A percentile compares a stretch with the other conserved stretches of the same genome.
Evolutionary conservation across 495 filamentous ascomycete genomes (phyloP).

Genomic region (Talaromyces borbonicus): DNA sequence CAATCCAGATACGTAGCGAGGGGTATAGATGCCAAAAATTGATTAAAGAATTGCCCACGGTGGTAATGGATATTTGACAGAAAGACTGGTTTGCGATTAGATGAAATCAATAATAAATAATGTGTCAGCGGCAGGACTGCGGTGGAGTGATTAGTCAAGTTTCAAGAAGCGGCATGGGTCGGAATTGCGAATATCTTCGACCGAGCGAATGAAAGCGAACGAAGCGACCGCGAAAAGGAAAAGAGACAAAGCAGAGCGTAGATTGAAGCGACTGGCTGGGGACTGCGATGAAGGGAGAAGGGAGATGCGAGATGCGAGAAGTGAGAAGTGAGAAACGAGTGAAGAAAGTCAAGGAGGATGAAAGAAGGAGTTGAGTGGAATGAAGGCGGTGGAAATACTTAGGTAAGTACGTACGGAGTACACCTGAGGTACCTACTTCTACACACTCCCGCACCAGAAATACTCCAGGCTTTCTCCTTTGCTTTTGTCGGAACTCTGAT

Average conservation of each 20-base stretch:
- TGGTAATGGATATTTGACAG: not conserved
- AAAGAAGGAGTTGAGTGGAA: not conserved
- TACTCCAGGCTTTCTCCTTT: too few species aligned
- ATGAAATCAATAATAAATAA: constrained; percentile 1
- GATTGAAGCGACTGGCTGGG: too few species aligned
- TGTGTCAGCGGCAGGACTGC: constrained; percentile 1
- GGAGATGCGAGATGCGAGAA: too few species aligned
- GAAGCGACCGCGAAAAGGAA: not conserved
- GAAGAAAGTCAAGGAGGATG: too few species aligned
- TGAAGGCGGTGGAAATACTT: not conserved
- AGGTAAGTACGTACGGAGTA: not conserved
- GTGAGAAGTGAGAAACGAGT: not conserved
- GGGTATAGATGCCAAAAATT: too few species aligned
- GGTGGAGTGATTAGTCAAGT: constrained; percentile 3
- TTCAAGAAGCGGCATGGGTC: constrained; percentile 6
- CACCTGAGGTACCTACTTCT: too few species aligned
- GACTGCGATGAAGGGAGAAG: too few species aligned
- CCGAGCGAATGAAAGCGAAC: not conserved
- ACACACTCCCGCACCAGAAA: too few species aligned
- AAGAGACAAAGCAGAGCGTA: too few species aligned
- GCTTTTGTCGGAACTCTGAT: not conserved
- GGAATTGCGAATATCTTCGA: not conserved
- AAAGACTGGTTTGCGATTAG: not conserved
- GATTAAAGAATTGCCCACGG: not conserved
- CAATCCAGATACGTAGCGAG: too few species aligned